These are phyloP conservation scores for Lasiodiplodia hormozganensis DNA, from an alignment of 2,329 filamentous ascomycete species.

Conservation along the genomic window DNA sequence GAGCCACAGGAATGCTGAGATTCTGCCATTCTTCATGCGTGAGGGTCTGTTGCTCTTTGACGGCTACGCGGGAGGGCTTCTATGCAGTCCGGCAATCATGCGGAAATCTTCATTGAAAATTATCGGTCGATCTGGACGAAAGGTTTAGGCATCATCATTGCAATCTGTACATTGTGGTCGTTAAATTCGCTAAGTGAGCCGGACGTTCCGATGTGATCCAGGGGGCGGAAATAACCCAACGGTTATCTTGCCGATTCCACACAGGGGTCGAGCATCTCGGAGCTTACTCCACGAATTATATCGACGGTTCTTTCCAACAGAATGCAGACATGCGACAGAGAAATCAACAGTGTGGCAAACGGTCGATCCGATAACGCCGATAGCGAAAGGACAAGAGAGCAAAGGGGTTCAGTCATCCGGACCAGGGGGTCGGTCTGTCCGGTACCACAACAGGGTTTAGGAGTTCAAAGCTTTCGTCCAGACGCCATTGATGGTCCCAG, in stretches of 20 bases:
- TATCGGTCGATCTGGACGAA: not conserved
- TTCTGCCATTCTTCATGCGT: not conserved
- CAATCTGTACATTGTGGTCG: not conserved
- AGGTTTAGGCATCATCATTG: no score
- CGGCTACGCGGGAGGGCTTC: not conserved
- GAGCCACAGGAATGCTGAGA: no score
- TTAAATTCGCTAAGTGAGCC: not conserved
- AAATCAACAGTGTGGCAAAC: not conserved
- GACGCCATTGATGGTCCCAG: not conserved
- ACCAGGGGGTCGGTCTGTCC: not conserved
- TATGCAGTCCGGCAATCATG: not conserved
- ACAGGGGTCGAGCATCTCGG: not conserved
- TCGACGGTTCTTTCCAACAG: not conserved
- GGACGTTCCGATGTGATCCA: not conserved
- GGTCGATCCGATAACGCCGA: not conserved
- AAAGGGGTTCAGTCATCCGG: not conserved
- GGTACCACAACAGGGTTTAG: not conserved
- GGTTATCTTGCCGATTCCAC: constrained; percentile 1
- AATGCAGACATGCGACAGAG: not conserved
- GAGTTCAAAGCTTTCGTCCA: not conserved
- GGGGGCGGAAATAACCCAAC: constrained; percentile 1
- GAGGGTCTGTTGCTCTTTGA: not conserved
- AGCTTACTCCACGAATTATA: not conserved
- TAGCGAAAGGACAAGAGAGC: not conserved
- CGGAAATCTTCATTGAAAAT: not conserved